Evolutionary conservation across 176 grass and related monocot genomes (phyloP).

Genomic region (Saccharum officinarum): DNA sequence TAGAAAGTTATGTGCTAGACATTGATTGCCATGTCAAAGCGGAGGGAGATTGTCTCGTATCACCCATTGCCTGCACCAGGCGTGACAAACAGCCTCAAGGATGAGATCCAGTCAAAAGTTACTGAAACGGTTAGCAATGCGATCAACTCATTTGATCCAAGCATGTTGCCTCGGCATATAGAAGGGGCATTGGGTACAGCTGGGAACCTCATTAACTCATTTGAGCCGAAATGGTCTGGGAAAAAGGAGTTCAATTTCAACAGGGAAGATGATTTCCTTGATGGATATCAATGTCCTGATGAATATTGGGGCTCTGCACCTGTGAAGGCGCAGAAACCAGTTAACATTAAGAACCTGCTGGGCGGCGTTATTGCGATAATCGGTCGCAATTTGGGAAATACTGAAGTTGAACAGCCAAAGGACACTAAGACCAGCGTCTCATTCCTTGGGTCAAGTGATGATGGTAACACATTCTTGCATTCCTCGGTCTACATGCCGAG

Average conservation of each 20-base stretch:
- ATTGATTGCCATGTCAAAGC: conserved; percentile 28
- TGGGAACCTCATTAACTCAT: conserved; percentile 38
- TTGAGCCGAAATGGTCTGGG: conserved; percentile 35
- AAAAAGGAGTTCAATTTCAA: conserved; percentile 29
- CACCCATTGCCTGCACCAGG: conserved; percentile 49
- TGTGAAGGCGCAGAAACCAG: conserved; percentile 34
- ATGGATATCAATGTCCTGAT: conserved; percentile 32
- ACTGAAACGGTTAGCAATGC: conserved; percentile 26
- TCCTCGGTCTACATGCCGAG: conserved; percentile 75
- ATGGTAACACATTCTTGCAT: conserved; percentile 69
- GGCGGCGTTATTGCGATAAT: conserved; percentile 64
- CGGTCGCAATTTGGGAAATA: conserved; percentile 31
- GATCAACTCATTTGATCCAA: conserved; percentile 41
- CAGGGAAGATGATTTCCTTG: conserved; percentile 32
- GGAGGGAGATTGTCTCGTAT: conserved; percentile 42
- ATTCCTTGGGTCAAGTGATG: conserved; percentile 57
- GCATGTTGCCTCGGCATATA: conserved; percentile 21
- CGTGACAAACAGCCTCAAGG: conserved; percentile 12
- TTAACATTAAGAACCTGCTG: conserved; percentile 66
- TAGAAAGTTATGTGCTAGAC: conserved; percentile 31
- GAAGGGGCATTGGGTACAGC: conserved; percentile 22
- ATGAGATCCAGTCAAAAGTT: conserved; percentile 49
- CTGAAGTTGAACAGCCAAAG: conserved; percentile 29
- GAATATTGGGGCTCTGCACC: conserved; percentile 34
- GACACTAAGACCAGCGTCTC: conserved; percentile 56